Evolutionary conservation across 352 stramenopile genomes (phyloP), one percentile per base, ranked within the genome.

Genomic region (Globisporangium orthogonon): DNA sequence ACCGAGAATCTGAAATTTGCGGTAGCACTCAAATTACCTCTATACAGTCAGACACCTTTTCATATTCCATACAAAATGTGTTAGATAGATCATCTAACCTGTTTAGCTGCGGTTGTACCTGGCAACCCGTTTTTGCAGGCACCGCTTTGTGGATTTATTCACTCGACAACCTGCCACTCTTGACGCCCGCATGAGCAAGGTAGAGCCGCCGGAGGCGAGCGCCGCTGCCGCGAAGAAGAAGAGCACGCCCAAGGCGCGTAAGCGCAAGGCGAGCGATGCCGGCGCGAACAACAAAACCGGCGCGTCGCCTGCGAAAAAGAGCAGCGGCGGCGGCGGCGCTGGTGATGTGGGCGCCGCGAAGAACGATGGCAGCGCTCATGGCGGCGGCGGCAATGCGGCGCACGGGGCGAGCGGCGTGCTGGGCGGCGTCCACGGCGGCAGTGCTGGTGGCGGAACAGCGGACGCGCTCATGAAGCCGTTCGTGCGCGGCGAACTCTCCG

Each of bases 191-290:
- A 49, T 49, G 44, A 49, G 44, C 18, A 49, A 49, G 44, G 23
- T 11, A 5, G 50, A 39, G n/a, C 53, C 43, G 37, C 11, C 30
- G 15, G 49, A 49, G 44, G n/a, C 40, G 18, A 57, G 43, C 50
- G 23, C 50, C 29, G 15, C 15, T 14, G 18, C 60, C 4, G 61
- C 63, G 30, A 91, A 91, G 73, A 91, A 91, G 78, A 91, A 91
- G 69, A 74, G 56, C 33, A 60, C 71, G 39, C 61, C 81, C 18
- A 91, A 91, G 66, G 56, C 74, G 18, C 78, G 81, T 31, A 91
- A 91, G 67, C 81, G 81, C 60, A 91, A 91, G 63, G 70, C 65
- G 37, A 91, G 81, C 53, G 81, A 91, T 50, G 81, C 69, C 0
- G 67, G 66, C 17, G 45, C 62, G 1, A 60, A 59, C 2, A 37